These are phyloP conservation scores for Cladosporium sphaerospermum DNA, from an alignment of 2,329 filamentous ascomycete species.

Conservation along the genomic window DNA sequence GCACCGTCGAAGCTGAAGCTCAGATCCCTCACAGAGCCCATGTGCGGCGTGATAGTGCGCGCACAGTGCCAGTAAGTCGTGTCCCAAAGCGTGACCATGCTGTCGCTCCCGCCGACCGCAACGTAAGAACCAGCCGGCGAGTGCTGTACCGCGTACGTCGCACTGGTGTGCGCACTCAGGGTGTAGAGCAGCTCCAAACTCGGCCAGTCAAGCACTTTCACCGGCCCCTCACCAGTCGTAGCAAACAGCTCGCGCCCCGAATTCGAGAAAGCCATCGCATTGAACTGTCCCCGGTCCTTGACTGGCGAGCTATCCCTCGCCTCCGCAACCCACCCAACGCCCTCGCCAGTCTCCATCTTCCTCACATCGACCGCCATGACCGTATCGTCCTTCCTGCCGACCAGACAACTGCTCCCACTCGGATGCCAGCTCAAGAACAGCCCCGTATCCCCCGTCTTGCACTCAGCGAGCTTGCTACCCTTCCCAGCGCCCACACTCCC, in stretches of 20 bases:
- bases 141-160: slow-evolving; percentile 62
- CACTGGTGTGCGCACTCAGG: slow-evolving; percentile 66
- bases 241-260: slow-evolving; percentile 64
- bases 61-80: slow-evolving; percentile 71
- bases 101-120: slow-evolving; percentile 69
- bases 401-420: slow-evolving; percentile 62
- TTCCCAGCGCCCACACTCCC: slow-evolving; percentile 21
- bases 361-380: slow-evolving; percentile 29
- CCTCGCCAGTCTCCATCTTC: slow-evolving; percentile 12
- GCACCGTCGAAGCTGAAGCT: slow-evolving; percentile 74
- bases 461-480: slow-evolving; percentile 47
- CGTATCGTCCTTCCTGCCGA: slow-evolving; percentile 61
- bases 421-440: slow-evolving; percentile 62
- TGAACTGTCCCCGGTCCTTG: slow-evolving; percentile 47
- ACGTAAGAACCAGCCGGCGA: slow-evolving; percentile 66
- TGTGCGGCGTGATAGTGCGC: slow-evolving; percentile 62
- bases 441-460: slow-evolving; percentile 42
- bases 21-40: slow-evolving; percentile 61
- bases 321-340: slow-evolving; percentile 12
- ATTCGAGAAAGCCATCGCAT: slow-evolving; percentile 70
- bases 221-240: slow-evolving; percentile 64
- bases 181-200: slow-evolving; percentile 49
- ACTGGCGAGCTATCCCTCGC: slow-evolving; percentile 21
- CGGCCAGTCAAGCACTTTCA: slow-evolving; percentile 65
- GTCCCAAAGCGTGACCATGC: slow-evolving; percentile 71